These are phyloP conservation scores for Diplodia mutila DNA, from an alignment of 2,329 filamentous ascomycete species.

Conservation along the genomic window DNA sequence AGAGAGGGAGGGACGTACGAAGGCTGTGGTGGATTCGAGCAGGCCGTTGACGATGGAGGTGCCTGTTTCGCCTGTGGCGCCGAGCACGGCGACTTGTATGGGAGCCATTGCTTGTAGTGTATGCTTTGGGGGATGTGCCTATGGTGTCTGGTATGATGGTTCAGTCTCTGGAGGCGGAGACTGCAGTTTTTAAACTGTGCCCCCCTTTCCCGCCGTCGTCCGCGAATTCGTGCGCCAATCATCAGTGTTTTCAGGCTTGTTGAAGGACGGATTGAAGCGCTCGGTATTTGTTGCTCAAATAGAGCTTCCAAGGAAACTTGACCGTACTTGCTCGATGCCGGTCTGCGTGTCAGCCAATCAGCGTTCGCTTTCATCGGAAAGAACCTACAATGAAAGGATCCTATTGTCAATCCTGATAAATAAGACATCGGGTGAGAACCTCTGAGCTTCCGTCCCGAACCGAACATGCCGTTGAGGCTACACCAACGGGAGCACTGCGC, in stretches of 20 bases:
- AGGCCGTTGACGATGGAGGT: constrained; percentile 46
- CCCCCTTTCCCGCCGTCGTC: background rate
- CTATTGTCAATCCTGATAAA: background rate
- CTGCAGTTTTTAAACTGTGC: background rate
- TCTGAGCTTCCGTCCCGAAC: background rate
- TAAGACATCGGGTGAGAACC: background rate
- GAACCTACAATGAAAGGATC: background rate
- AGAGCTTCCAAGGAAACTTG: background rate
- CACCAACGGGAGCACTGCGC: background rate
- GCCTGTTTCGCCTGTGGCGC: constrained; percentile 52
- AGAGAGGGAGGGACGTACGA: background rate
- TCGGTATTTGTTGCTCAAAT: background rate
- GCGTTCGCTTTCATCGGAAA: background rate
- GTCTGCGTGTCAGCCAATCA: no score
- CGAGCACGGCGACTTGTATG: constrained; percentile 43
- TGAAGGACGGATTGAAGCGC: background rate
- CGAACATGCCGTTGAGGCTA: background rate
- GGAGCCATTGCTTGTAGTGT: background rate
- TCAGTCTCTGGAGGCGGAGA: background rate
- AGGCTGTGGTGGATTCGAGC: constrained; percentile 30
- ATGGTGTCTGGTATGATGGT: background rate
- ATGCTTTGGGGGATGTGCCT: background rate
- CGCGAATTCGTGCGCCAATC: background rate
- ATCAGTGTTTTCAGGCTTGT: background rate
- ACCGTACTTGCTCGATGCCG: background rate